Conservation (phyloP, 2,329 filamentous ascomycete genomes). For the Myriosclerotinia scirpicola region DNA sequence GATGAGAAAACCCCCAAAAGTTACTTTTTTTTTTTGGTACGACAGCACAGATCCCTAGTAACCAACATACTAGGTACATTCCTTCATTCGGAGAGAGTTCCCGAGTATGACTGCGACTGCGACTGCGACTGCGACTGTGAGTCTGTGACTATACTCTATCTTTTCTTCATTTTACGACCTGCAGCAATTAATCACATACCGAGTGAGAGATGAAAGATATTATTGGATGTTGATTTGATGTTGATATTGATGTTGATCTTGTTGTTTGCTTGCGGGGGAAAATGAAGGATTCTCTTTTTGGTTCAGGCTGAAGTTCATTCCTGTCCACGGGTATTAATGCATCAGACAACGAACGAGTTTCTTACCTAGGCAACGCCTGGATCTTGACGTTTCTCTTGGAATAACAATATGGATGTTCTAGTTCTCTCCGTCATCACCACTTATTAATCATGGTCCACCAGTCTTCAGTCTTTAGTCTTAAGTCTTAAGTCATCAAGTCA, state of each 20-base stretch:
- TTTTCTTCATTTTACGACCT: background rate
- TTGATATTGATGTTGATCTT: no score
- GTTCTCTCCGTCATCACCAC: background rate
- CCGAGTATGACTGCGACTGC: background rate
- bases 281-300: background rate
- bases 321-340: no score
- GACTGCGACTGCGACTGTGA: no score
- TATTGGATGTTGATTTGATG: background rate
- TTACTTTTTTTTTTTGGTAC: no score
- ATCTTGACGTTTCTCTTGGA: background rate
- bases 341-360: background rate
- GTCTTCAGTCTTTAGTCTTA: no score
- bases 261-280: constrained; percentile 11
- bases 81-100: no score
- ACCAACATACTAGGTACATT: no score
- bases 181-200: background rate
- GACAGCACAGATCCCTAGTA: no score
- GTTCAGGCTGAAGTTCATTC: background rate
- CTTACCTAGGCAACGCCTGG: background rate
- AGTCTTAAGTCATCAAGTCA: no score
- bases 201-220: background rate
- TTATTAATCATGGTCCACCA: no score
- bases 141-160: background rate
- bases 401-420: no score
- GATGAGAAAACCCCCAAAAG: background rate